These are phyloP conservation scores for Alternaria triticimaculans DNA, from an alignment of 2,329 filamentous ascomycete species.

Conservation along the genomic window DNA sequence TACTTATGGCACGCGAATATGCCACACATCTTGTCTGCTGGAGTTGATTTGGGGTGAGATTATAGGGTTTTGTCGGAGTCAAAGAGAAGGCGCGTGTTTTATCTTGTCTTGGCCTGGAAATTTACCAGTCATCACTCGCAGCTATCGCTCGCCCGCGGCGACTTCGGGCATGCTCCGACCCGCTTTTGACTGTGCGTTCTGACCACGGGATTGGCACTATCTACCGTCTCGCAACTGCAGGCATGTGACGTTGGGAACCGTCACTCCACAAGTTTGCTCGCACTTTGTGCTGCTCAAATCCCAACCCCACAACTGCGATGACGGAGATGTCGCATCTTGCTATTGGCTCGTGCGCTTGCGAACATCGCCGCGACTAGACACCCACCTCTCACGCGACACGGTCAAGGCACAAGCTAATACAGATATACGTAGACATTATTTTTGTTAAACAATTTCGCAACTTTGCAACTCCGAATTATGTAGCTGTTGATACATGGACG, in stretches of 20 bases:
- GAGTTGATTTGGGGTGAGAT: not conserved
- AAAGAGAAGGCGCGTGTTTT: not conserved
- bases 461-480: conserved; percentile 31
- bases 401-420: not conserved
- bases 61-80: conserved; percentile 2
- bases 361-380: conserved; percentile 10
- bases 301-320: conserved; percentile 11
- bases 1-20: conserved; percentile 95
- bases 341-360: conserved; percentile 24
- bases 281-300: conserved; percentile 1
- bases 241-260: conserved; percentile 2
- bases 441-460: conserved; percentile 7
- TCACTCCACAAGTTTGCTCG: not conserved
- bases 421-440: conserved; percentile 2
- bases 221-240: conserved; percentile 6
- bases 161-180: conserved; percentile 6
- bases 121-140: conserved; percentile 28
- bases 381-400: not conserved
- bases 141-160: conserved; percentile 25
- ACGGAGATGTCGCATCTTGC: conserved; percentile 5
- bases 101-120: conserved; percentile 16
- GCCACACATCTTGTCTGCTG: conserved; percentile 78
- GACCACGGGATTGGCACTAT: not conserved
- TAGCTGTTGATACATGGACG: conserved; percentile 43
- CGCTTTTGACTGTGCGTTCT: not conserved